A percentile compares a stretch with the other conserved stretches of the same genome.
These are phyloP conservation scores for Geranomyces michiganensis DNA, from an alignment of 192 early-diverging fungal genomes.

Conservation along the genomic window DNA sequence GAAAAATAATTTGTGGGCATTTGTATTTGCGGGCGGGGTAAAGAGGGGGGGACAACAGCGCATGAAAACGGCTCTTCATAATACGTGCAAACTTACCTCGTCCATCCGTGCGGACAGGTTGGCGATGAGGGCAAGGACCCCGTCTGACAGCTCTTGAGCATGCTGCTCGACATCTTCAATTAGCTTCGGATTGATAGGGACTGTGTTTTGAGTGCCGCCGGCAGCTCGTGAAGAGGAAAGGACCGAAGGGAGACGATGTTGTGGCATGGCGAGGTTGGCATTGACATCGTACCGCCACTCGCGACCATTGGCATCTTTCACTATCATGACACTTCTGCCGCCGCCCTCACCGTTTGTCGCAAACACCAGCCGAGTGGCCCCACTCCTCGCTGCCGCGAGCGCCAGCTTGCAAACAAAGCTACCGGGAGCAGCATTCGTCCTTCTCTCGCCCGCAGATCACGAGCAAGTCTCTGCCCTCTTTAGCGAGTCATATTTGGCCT, in stretches of 20 bases:
- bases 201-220: conserved; percentile 26
- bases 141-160: conserved; percentile 26
- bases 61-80: background rate
- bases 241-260: conserved; percentile 27
- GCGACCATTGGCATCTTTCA: too few relatives aligned
- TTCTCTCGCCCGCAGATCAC: too few relatives aligned
- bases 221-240: conserved; percentile 23
- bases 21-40: too few relatives aligned
- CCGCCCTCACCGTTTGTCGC: too few relatives aligned
- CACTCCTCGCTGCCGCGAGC: too few relatives aligned
- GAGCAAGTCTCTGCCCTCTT: too few relatives aligned
- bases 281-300: too few relatives aligned
- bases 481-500: too few relatives aligned
- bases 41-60: background rate
- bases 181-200: conserved; percentile 48
- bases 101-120: conserved; percentile 31
- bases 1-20: background rate
- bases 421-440: too few relatives aligned
- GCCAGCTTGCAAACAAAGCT: too few relatives aligned
- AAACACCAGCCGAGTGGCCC: too few relatives aligned
- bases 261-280: background rate
- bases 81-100: conserved; percentile 26
- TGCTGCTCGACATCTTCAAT: conserved; percentile 42
- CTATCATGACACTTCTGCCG: too few relatives aligned
- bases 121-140: conserved; percentile 19